Percentiles rank a stretch among this genome's conserved stretches.
These are phyloP conservation scores for Pleomassaria siparia DNA, from an alignment of 2,329 filamentous ascomycete genomes.

Conservation along the genomic window DNA sequence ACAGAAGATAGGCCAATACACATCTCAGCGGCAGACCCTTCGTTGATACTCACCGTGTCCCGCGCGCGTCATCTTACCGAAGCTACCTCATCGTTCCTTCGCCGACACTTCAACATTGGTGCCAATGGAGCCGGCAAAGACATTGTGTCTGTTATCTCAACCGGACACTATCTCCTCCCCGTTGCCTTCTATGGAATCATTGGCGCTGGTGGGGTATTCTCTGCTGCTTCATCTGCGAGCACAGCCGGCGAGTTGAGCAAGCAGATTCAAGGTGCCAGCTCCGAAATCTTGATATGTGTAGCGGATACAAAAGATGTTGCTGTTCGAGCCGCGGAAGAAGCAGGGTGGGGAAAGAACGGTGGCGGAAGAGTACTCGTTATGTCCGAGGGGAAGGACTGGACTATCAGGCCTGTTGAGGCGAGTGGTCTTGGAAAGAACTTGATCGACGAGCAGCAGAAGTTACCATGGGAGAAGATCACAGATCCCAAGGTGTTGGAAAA, in stretches of 20 bases:
- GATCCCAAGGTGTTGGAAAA: constrained; percentile 51
- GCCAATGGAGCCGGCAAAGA: constrained; percentile 48
- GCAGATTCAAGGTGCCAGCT: constrained; percentile 48
- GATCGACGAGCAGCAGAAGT: constrained; percentile 44
- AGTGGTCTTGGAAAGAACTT: constrained; percentile 26
- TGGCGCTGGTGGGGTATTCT: constrained; percentile 62
- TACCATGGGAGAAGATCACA: constrained; percentile 58
- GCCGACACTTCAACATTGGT: constrained; percentile 57
- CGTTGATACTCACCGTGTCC: constrained; percentile 56
- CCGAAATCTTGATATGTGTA: constrained; percentile 50
- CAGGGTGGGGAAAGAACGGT: constrained; percentile 40
- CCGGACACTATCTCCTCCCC: constrained; percentile 58
- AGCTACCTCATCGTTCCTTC: constrained; percentile 58
- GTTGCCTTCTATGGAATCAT: constrained; percentile 59
- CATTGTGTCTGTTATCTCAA: constrained; percentile 59
- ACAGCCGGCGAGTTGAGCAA: constrained; percentile 56
- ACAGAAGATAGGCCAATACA: constrained; percentile 58
- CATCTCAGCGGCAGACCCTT: constrained; percentile 58
- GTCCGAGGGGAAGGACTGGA: constrained; percentile 45
- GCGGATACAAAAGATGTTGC: constrained; percentile 52
- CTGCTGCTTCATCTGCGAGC: constrained; percentile 54
- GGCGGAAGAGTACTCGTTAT: constrained; percentile 55
- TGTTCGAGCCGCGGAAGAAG: constrained; percentile 53
- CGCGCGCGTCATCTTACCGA: constrained; percentile 53
- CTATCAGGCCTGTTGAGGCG: constrained; percentile 33